Evolutionary conservation across 352 stramenopile genomes (phyloP).

Genomic region (Thraustotheca clavata): DNA sequence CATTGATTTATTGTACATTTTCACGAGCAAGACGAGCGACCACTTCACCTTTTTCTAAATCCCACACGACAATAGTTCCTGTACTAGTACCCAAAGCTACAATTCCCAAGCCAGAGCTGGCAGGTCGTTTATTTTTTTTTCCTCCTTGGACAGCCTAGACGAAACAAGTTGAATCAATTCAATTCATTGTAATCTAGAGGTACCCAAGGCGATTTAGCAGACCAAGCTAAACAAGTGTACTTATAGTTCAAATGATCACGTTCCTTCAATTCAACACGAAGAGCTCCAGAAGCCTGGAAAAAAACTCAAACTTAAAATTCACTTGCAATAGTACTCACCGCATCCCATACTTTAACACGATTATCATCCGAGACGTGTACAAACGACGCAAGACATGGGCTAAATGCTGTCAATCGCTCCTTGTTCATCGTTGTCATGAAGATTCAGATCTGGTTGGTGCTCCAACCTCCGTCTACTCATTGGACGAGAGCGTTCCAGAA

Average conservation of each 20-base stretch:
- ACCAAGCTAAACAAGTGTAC: conserved; percentile 70
- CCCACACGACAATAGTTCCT: conserved; percentile 58
- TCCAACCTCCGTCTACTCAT: conserved; percentile 7
- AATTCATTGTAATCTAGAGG: background rate
- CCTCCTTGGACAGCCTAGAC: background rate
- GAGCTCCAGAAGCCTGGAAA: conserved; percentile 34
- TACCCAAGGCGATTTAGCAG: conserved; percentile 31
- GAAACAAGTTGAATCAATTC: background rate
- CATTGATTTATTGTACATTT: too few species aligned
- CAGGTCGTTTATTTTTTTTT: conserved; percentile 25
- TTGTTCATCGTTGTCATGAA: conserved; percentile 6
- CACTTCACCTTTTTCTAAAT: conserved; percentile 59
- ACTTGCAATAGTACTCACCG: conserved; percentile 30
- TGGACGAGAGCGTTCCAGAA: conserved; percentile 17
- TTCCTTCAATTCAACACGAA: conserved; percentile 74
- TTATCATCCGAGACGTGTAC: conserved; percentile 72
- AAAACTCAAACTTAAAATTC: background rate
- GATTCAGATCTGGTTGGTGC: conserved; percentile 18
- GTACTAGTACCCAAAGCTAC: conserved; percentile 65
- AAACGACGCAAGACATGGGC: conserved; percentile 64
- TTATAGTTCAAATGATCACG: conserved; percentile 78
- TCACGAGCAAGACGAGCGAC: conserved; percentile 45
- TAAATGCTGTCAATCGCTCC: conserved; percentile 29
- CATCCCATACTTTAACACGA: conserved; percentile 76
- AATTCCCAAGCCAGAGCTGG: conserved; percentile 30